A percentile compares a stretch with the other conserved stretches of the same genome.
These are phyloP conservation scores for Ochromonas danica DNA, from an alignment of 108 stramenopile species.

Conservation along the genomic window DNA sequence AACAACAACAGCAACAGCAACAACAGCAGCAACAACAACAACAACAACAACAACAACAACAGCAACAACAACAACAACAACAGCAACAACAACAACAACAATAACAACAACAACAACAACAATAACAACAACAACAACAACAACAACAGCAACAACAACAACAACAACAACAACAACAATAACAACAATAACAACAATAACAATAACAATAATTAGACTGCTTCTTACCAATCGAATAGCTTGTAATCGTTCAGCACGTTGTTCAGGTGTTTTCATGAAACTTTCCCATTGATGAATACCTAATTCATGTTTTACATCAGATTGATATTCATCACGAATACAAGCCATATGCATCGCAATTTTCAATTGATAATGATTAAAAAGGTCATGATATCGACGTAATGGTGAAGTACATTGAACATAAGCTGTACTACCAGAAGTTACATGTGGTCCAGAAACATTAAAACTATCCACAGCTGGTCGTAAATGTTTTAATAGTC, in stretches of 20 bases:
- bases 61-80: not conserved
- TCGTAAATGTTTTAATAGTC: not conserved
- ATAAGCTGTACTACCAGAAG: not conserved
- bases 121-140: not conserved
- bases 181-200: not conserved
- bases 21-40: not conserved
- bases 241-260: not conserved
- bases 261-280: not conserved
- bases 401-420: constrained; percentile 19
- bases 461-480: not conserved
- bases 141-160: not conserved
- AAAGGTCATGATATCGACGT: constrained; percentile 19
- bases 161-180: not conserved
- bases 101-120: not conserved
- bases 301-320: not conserved
- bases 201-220: not conserved
- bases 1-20: not conserved
- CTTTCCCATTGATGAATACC: not conserved
- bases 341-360: not conserved
- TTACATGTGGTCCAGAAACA: not conserved
- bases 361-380: not conserved
- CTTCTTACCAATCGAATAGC: not conserved
- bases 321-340: not conserved
- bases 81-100: not conserved
- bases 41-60: not conserved